Evolutionary conservation across 75 land plant genomes (phyloP).

Genomic region (Picea sitchensis): DNA sequence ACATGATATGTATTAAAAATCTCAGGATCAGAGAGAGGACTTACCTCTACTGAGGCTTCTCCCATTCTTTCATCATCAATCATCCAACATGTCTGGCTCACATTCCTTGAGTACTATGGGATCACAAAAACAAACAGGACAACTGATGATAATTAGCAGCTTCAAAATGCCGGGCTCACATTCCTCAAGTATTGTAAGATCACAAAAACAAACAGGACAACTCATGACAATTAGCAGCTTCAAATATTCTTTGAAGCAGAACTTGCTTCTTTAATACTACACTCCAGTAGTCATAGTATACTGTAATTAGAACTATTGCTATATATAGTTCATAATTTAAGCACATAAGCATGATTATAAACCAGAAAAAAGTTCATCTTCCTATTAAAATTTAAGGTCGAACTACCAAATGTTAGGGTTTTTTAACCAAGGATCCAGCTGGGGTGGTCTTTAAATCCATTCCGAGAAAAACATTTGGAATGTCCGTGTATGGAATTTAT

Average conservation of each 20-base stretch:
- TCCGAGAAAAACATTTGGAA: too few species aligned
- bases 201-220: slow-evolving; percentile 5
- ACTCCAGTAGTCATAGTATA: neutral
- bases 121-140: slow-evolving; percentile 6
- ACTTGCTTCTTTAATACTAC: neutral
- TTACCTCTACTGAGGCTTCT: slow-evolving; percentile 93
- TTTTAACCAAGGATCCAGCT: too few species aligned
- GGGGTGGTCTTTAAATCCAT: too few species aligned
- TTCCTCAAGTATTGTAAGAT: slow-evolving; percentile 77
- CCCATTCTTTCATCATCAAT: slow-evolving; percentile 98
- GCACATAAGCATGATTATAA: neutral
- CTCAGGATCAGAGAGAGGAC: neutral
- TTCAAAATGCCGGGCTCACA: slow-evolving; percentile 86
- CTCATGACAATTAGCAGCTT: neutral
- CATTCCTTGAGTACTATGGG: slow-evolving; percentile 81
- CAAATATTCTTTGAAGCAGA: slow-evolving; percentile 3
- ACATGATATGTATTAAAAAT: neutral
- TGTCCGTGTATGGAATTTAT: too few species aligned
- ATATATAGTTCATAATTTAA: neutral
- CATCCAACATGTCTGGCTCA: slow-evolving; percentile 94
- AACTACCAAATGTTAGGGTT: too few species aligned
- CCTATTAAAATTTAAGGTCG: neutral
- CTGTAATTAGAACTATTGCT: neutral
- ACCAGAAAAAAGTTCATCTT: neutral
- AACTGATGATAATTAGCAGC: neutral